These are phyloP conservation scores for Metschnikowia lunata DNA, from an alignment of 805 yeast genomes.

Conservation along the genomic window DNA sequence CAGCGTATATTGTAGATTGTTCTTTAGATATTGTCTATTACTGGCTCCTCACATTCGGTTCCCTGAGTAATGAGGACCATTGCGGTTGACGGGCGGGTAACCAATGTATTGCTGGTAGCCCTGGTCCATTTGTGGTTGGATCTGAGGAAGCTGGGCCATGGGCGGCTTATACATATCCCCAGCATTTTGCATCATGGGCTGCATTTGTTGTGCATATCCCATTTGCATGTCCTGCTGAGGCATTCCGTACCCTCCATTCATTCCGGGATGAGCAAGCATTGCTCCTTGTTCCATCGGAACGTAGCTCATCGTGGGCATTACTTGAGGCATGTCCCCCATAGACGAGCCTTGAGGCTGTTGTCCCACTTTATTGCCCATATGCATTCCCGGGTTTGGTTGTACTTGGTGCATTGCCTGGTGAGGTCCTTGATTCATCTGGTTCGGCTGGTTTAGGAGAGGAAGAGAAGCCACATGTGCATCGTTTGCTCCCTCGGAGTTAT, in stretches of 20 bases:
- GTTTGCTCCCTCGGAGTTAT: not conserved
- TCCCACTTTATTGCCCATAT: not conserved
- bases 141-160: constrained; percentile 12
- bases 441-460: not conserved
- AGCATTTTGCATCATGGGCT: constrained; percentile 4
- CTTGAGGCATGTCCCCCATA: constrained; percentile 4
- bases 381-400: constrained; percentile 1
- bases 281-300: constrained; percentile 12
- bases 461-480: not conserved
- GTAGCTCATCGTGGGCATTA: constrained; percentile 11
- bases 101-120: constrained; percentile 11
- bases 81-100: constrained; percentile 5
- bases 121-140: constrained; percentile 14
- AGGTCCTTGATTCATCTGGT: not conserved
- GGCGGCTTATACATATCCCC: constrained; percentile 12
- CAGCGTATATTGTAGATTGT: too few species aligned
- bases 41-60: constrained; percentile 4
- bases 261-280: constrained; percentile 11
- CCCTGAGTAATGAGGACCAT: constrained; percentile 1
- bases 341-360: not conserved
- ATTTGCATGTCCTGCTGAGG: constrained; percentile 12
- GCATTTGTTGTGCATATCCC: constrained; percentile 12
- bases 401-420: constrained; percentile 2
- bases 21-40: too few species aligned
- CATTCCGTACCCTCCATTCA: constrained; percentile 2